These are phyloP conservation scores for Pleurotus tuoliensis DNA, from an alignment of 768 basidiomycete species.

Conservation along the genomic window DNA sequence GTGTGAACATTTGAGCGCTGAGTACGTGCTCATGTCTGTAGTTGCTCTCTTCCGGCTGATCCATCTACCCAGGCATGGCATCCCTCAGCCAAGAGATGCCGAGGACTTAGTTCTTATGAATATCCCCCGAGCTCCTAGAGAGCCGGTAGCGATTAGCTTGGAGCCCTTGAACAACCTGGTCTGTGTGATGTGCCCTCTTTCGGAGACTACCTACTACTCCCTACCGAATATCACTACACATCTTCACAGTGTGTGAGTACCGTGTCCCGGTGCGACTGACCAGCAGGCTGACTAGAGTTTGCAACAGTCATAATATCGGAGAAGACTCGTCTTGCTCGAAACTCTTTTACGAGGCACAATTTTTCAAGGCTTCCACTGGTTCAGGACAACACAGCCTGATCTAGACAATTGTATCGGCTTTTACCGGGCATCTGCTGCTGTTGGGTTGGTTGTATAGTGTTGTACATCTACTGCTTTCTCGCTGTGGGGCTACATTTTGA, in stretches of 20 bases:
- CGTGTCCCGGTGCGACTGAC: not conserved
- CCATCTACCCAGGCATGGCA: not conserved
- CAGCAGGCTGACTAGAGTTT: not conserved
- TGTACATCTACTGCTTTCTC: too few relatives aligned
- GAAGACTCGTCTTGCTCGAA: conserved; percentile 2
- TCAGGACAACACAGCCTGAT: too few relatives aligned
- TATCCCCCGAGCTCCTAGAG: not conserved
- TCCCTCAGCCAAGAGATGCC: not conserved
- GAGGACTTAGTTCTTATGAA: not conserved
- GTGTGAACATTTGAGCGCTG: not conserved
- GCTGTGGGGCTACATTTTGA: too few relatives aligned
- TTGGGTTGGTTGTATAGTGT: too few relatives aligned
- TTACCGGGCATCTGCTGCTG: too few relatives aligned
- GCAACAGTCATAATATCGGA: not conserved
- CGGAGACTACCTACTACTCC: not conserved
- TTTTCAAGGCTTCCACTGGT: not conserved
- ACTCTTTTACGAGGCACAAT: conserved; percentile 2
- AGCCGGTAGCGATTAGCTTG: conserved; percentile 1
- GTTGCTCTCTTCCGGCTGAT: not conserved
- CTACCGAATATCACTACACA: conserved; percentile 1
- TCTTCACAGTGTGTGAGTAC: not conserved
- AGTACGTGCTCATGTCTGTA: not conserved
- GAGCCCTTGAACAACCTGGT: conserved; percentile 4
- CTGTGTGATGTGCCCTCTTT: conserved; percentile 4
- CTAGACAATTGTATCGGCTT: too few relatives aligned